Evolutionary conservation across 495 filamentous ascomycete species (phyloP).

Genomic region (Neurospora pannonica): DNA sequence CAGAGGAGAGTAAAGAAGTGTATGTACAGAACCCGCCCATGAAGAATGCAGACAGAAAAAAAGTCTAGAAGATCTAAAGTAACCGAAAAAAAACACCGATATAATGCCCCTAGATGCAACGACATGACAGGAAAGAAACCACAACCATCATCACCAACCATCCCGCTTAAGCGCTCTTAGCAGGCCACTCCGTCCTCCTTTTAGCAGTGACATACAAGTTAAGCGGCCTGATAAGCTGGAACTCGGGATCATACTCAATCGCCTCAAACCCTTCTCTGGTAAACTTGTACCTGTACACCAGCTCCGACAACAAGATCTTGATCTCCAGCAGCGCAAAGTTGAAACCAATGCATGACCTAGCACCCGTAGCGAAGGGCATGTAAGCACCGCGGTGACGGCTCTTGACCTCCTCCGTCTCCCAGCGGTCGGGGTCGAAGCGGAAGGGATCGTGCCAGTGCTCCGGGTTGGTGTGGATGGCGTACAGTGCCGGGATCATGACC

Average conservation of each 20-base stretch:
- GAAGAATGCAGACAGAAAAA: background rate
- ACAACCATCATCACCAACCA: background rate
- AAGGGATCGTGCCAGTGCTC: conserved; percentile 41
- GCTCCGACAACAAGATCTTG: conserved; percentile 40
- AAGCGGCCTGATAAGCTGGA: conserved; percentile 46
- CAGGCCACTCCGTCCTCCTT: conserved; percentile 37
- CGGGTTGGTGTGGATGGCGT: conserved; percentile 45
- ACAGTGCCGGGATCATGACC: conserved; percentile 40
- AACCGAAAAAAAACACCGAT: background rate
- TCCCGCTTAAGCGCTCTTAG: conserved; percentile 1
- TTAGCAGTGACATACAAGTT: conserved; percentile 44
- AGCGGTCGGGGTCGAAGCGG: conserved; percentile 45
- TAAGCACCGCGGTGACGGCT: conserved; percentile 35
- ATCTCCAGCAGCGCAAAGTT: conserved; percentile 49
- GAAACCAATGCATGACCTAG: conserved; percentile 46
- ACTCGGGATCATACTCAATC: conserved; percentile 49
- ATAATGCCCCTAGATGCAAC: background rate
- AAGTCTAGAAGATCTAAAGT: background rate
- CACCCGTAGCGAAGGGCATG: conserved; percentile 43
- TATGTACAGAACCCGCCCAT: background rate
- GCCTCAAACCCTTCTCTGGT: conserved; percentile 24
- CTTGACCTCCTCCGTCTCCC: conserved; percentile 42
- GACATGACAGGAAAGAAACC: background rate
- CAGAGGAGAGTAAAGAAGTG: background rate
- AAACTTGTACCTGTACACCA: conserved; percentile 47